Base-by-base conservation (phyloP, 192 early-diverging fungal genomes). In the Backusella circina region DNA sequence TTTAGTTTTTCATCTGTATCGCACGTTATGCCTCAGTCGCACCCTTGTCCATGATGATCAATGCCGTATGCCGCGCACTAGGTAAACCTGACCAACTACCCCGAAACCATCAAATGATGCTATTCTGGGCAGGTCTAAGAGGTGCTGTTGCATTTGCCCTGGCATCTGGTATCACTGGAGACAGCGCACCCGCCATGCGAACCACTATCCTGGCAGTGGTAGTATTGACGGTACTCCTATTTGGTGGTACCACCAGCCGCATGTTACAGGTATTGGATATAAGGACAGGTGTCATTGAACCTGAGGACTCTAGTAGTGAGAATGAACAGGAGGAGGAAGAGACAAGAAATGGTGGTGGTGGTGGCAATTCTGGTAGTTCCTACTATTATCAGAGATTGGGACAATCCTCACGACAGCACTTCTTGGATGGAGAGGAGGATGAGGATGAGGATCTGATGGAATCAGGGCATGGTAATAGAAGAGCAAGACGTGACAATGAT, bases 101-200 rank as follows among this genome's bases (percentile, higher is more conserved):
- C 13, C 81, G 87, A 67, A 86, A 86, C 13, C 91, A 96, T 80
- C 95, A 97, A 79, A 88, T 93, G 15, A 98, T 99, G 96, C 78
- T 99, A 6, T 97, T 95, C 83, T 99, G 96, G 96, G 92, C 96
- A 15, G 95, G 96, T 2, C 85, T 99, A 2, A 93, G 98, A 38
- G 98, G 98, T 6, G 97, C 98, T 5, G 97, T 99, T 12, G 96
- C 98, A 0, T 97, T 98, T 83, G 98, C 98, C 0, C 86, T 99
- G 33, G 92, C 95, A 9, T 94, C 93, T 74, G 91, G 95, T 76
- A 84, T 98, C 3, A 85, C 85, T 1, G 93, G 89, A 18, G 83
- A 90, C 32, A 88, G 84, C 67, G 92, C 87, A 3, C 81, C 90
- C 8, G 89, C 93, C 37, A 88, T 97, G 78, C 92, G 91, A 31